A percentile compares a stretch with the other conserved stretches of the same genome.
These are phyloP conservation scores for Lasiosphaeria miniovina DNA, from an alignment of 495 filamentous ascomycete genomes.

Conservation along the genomic window DNA sequence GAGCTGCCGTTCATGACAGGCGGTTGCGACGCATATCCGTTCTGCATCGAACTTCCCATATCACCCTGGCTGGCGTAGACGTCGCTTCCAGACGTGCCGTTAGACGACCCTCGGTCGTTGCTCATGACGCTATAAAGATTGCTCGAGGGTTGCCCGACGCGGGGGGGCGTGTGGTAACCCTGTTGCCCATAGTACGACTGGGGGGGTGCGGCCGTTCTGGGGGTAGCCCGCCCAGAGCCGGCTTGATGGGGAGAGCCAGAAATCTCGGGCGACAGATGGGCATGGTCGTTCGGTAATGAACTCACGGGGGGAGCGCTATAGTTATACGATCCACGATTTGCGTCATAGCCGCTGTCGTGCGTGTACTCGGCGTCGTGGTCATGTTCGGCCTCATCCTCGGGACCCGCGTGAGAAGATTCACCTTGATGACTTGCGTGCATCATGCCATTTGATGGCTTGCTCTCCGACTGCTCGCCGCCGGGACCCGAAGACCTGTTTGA, in stretches of 20 bases:
- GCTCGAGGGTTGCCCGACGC: slow-evolving; percentile 64
- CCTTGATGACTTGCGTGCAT: slow-evolving; percentile 54
- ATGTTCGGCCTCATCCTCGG: slow-evolving; percentile 72
- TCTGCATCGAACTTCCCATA: slow-evolving; percentile 56
- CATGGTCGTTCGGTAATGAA: slow-evolving; percentile 68
- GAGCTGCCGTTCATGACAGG: slow-evolving; percentile 66
- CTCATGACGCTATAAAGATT: slow-evolving; percentile 89
- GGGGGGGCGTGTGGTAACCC: slow-evolving; percentile 79
- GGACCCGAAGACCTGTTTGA: slow-evolving; percentile 56
- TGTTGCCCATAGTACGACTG: slow-evolving; percentile 68
- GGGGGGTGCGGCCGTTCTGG: slow-evolving; percentile 65
- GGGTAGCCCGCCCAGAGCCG: slow-evolving; percentile 82
- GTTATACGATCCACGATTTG: slow-evolving; percentile 68
- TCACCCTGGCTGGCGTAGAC: slow-evolving; percentile 64
- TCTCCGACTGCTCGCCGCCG: slow-evolving; percentile 60
- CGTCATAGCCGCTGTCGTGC: slow-evolving; percentile 68
- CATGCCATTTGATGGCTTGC: slow-evolving; percentile 66
- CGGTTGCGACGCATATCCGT: slow-evolving; percentile 53
- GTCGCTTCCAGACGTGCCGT: slow-evolving; percentile 61
- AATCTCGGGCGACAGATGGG: slow-evolving; percentile 82
- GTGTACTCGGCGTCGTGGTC: slow-evolving; percentile 79
- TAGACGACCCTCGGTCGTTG: slow-evolving; percentile 70
- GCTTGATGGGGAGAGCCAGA: slow-evolving; percentile 85
- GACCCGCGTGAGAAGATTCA: slow-evolving; percentile 47
- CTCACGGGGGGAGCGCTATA: slow-evolving; percentile 66